phyloP scores from a whole-genome alignment of 441 rosid species.

The Arabidopsis lyrata region DNA sequence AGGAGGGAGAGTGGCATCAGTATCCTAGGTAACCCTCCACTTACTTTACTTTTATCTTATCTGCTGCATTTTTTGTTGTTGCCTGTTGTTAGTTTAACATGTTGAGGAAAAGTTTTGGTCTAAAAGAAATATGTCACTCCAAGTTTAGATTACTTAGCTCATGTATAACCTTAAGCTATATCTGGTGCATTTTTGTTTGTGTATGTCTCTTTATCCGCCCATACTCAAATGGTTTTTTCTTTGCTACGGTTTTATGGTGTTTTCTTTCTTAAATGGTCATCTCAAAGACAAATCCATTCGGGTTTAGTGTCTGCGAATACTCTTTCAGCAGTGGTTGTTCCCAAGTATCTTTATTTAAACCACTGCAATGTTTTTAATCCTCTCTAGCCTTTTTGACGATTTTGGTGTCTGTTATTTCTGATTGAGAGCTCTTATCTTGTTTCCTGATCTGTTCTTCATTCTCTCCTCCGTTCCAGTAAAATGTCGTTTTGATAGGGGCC shows the following conservation, averaged over 20 bases:
- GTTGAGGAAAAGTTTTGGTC: constrained; percentile 9
- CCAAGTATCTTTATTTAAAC: background rate
- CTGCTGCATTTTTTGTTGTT: constrained; percentile 12
- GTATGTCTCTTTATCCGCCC: background rate
- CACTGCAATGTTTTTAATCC: constrained; percentile 3
- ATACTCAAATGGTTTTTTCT: constrained; percentile 20
- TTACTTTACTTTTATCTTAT: constrained; percentile 12
- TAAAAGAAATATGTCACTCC: constrained; percentile 15
- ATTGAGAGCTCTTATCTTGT: constrained; percentile 19
- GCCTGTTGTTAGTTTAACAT: constrained; percentile 29
- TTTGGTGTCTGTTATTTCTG: constrained; percentile 21
- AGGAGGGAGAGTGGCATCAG: constrained; percentile 53
- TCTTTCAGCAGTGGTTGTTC: constrained; percentile 16
- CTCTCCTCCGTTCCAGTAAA: constrained; percentile 40
- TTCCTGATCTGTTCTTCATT: constrained; percentile 36
- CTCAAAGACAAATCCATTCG: constrained; percentile 20
- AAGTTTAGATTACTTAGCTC: constrained; percentile 3
- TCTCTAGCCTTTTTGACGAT: constrained; percentile 21
- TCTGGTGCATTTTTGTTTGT: constrained; percentile 14
- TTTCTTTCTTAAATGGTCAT: constrained; percentile 28
- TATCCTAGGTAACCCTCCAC: constrained; percentile 56
- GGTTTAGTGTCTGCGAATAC: constrained; percentile 14
- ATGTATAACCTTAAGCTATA: constrained; percentile 25
- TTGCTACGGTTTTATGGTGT: constrained; percentile 1
- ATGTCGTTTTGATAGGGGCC: constrained; percentile 73